A percentile compares a stretch with the other conserved stretches of the same genome.
Evolutionary conservation across 257 asterid genomes (phyloP).

Genomic region (Verbascum thapsus): DNA sequence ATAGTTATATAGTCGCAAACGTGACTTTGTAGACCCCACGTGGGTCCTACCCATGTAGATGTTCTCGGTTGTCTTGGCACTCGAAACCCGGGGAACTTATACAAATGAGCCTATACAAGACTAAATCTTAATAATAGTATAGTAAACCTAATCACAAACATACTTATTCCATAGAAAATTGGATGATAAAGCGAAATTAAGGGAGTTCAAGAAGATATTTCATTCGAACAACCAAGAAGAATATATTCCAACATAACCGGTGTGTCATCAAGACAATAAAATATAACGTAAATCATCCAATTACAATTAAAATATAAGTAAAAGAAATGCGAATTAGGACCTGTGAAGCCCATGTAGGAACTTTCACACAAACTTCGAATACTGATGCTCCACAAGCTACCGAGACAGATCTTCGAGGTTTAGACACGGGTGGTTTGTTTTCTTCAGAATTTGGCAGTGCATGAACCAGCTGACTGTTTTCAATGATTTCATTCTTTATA

Average conservation of each 20-base stretch:
- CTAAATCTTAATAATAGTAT: too few relatives aligned
- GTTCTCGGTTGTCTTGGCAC: too few relatives aligned
- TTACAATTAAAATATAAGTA: background rate
- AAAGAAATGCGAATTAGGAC: slow-evolving; percentile 36
- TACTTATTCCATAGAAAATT: too few relatives aligned
- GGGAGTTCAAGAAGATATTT: background rate
- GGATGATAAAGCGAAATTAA: too few relatives aligned
- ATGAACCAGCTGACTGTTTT: slow-evolving; percentile 67
- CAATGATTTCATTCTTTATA: slow-evolving; percentile 90
- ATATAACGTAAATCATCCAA: background rate
- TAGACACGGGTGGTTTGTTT: slow-evolving; percentile 51
- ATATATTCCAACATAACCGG: slow-evolving; percentile 2
- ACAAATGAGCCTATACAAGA: too few relatives aligned
- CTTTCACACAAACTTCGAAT: slow-evolving; percentile 85
- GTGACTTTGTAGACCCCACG: too few relatives aligned
- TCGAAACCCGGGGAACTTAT: too few relatives aligned
- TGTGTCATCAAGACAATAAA: background rate
- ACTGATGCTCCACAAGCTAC: slow-evolving; percentile 94
- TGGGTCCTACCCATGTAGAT: too few relatives aligned
- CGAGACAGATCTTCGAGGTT: slow-evolving; percentile 88
- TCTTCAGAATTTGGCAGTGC: slow-evolving; percentile 57
- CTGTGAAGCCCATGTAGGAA: slow-evolving; percentile 98
- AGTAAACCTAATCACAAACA: too few relatives aligned
- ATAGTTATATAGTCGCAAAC: too few relatives aligned
- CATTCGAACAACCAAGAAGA: background rate